Conservation (phyloP, 2,329 filamentous ascomycete genomes). For the Sporothrix protearum region DNA sequence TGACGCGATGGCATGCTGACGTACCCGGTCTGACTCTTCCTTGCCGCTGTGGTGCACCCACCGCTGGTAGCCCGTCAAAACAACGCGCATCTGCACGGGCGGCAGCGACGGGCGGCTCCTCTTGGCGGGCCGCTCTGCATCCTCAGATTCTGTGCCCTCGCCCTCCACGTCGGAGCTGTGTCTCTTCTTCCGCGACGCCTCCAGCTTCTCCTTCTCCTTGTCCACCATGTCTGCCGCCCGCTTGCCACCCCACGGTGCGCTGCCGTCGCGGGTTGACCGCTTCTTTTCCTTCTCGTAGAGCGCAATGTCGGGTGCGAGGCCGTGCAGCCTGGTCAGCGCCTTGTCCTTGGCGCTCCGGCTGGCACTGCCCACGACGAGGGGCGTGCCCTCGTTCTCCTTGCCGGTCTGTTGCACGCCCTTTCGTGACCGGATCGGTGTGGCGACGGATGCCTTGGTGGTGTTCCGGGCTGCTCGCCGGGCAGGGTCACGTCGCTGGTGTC, state of each 20-base stretch:
- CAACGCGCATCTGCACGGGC: conserved; percentile 67
- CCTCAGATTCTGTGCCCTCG: conserved; percentile 43
- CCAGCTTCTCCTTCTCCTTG: conserved; percentile 52
- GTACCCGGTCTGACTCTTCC: conserved; percentile 68
- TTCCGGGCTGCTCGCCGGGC: conserved; percentile 13
- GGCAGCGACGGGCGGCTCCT: conserved; percentile 60
- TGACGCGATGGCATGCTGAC: not conserved
- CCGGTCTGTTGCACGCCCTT: conserved; percentile 43
- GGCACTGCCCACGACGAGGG: conserved; percentile 61
- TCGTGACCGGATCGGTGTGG: conserved; percentile 37
- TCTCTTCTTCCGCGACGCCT: conserved; percentile 49
- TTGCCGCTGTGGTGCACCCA: conserved; percentile 72
- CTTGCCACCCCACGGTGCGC: conserved; percentile 59
- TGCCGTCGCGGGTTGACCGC: conserved; percentile 52
- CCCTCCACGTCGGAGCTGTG: conserved; percentile 19
- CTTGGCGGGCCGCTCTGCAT: conserved; percentile 55
- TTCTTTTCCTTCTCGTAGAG: conserved; percentile 94
- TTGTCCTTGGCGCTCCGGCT: conserved; percentile 85
- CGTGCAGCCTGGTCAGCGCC: conserved; percentile 72
- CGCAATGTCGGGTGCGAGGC: conserved; percentile 77
- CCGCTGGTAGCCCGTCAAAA: conserved; percentile 77
- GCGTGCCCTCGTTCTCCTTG: conserved; percentile 77
- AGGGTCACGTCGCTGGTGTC: not conserved
- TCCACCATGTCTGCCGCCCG: conserved; percentile 58
- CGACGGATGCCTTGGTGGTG: conserved; percentile 35